A percentile compares a stretch with the other conserved stretches of the same genome.
Conservation (phyloP, 192 early-diverging fungal species). For the Coemansia interrupta region DNA sequence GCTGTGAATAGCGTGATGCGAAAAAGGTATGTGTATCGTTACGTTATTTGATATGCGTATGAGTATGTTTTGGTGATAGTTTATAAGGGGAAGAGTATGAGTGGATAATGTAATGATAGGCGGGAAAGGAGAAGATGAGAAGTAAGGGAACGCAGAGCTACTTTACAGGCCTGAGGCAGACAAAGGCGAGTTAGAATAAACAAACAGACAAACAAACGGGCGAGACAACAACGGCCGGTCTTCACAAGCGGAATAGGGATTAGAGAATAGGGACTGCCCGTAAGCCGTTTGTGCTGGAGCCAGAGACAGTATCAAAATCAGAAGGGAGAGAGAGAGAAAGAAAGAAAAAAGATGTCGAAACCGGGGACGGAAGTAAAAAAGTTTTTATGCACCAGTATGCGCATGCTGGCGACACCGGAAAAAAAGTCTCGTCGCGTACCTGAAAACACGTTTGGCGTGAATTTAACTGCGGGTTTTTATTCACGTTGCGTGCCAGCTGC, state of each 20-base stretch:
- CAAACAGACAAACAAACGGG: conserved; percentile 2
- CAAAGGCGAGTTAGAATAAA: conserved; percentile 2
- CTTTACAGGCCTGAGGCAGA: no score
- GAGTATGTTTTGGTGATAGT: no score
- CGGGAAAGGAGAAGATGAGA: neutral
- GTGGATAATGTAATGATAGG: neutral
- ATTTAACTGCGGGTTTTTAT: no score
- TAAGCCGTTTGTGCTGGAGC: no score
- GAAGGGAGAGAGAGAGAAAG: neutral
- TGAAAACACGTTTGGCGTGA: no score
- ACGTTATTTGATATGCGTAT: no score
- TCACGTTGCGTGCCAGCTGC: no score
- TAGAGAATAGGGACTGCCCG: neutral
- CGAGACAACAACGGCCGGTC: neutral
- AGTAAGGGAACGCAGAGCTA: neutral
- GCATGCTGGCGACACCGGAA: no score
- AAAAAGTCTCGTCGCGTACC: no score
- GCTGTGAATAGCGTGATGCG: neutral
- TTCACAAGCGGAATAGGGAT: neutral
- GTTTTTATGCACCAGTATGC: no score
- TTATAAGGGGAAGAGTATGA: neutral
- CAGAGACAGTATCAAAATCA: neutral
- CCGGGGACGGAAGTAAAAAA: neutral
- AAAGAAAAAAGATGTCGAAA: neutral
- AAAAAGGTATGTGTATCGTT: neutral